phyloP scores from a whole-genome alignment of 2,329 filamentous ascomycete genomes.

The Colletotrichum horii region DNA sequence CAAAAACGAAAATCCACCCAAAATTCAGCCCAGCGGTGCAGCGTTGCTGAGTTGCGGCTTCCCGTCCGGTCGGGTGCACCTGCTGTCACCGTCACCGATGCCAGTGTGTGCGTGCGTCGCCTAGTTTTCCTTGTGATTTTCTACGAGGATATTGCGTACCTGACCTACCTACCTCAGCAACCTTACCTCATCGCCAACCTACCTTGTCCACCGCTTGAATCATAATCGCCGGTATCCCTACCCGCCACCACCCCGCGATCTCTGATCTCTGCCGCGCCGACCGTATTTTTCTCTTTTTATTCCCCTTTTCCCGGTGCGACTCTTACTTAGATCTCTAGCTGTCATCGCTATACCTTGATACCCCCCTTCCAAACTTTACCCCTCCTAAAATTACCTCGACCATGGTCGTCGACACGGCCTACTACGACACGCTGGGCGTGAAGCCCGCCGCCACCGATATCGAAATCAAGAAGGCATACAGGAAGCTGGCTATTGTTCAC shows the following conservation, averaged over 20 bases:
- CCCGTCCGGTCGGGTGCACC: not conserved
- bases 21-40: not conserved
- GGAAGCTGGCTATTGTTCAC: conserved; percentile 91
- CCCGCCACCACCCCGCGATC: not conserved
- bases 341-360: not conserved
- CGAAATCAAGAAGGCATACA: conserved; percentile 97
- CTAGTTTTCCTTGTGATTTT: conserved; percentile 1
- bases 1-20: conserved; percentile 23
- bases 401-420: conserved; percentile 89
- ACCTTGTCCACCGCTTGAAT: not conserved
- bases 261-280: not conserved
- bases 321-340: not conserved
- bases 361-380: not conserved
- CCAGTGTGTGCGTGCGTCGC: not conserved
- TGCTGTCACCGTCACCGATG: not conserved
- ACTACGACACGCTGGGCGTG: conserved; percentile 88
- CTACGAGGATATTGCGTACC: not conserved
- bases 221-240: not conserved
- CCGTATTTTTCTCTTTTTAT: not conserved
- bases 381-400: conserved; percentile 27
- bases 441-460: conserved; percentile 84
- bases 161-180: not conserved
- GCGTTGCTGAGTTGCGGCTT: not conserved
- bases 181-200: not conserved
- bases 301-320: not conserved